Conservation (phyloP, 306 rosid species). For the Alnus glutinosa region DNA sequence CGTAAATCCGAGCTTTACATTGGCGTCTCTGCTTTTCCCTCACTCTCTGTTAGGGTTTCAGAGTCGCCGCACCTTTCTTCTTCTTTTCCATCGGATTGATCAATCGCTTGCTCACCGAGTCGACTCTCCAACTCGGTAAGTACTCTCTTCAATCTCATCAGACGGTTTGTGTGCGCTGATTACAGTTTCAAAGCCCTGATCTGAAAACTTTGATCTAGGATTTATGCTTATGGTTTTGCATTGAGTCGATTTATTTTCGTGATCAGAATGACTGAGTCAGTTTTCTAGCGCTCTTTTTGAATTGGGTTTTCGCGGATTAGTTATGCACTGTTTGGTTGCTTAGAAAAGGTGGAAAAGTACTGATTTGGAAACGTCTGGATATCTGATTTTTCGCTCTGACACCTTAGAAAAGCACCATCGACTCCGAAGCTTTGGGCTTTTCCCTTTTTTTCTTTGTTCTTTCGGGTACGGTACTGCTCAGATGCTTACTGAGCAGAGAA, state of each 20-base stretch:
- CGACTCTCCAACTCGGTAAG: slow-evolving; percentile 37
- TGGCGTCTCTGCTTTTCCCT: slow-evolving; percentile 57
- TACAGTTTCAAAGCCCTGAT: slow-evolving; percentile 26
- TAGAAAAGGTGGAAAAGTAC: not conserved
- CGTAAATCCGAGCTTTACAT: slow-evolving; percentile 30
- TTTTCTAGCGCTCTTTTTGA: not conserved
- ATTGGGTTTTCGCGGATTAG: slow-evolving; percentile 1
- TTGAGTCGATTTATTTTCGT: not conserved
- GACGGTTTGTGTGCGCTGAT: not conserved
- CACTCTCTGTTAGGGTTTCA: slow-evolving; percentile 91
- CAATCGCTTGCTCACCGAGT: slow-evolving; percentile 31
- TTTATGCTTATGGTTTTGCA: not conserved
- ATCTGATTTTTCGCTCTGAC: not conserved
- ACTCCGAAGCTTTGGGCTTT: not conserved
- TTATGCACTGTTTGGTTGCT: not conserved
- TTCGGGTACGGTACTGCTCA: not conserved
- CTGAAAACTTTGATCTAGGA: slow-evolving; percentile 17
- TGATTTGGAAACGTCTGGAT: not conserved
- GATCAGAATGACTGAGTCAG: slow-evolving; percentile 21
- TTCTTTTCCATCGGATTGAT: slow-evolving; percentile 18
- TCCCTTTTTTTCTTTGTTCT: not conserved
- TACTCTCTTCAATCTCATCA: slow-evolving; percentile 19
- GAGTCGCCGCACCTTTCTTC: slow-evolving; percentile 51
- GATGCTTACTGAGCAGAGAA: not conserved
- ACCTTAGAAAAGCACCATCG: not conserved